Base-by-base conservation (phyloP, 352 stramenopile genomes). In the Elongisporangium senticosum region DNA sequence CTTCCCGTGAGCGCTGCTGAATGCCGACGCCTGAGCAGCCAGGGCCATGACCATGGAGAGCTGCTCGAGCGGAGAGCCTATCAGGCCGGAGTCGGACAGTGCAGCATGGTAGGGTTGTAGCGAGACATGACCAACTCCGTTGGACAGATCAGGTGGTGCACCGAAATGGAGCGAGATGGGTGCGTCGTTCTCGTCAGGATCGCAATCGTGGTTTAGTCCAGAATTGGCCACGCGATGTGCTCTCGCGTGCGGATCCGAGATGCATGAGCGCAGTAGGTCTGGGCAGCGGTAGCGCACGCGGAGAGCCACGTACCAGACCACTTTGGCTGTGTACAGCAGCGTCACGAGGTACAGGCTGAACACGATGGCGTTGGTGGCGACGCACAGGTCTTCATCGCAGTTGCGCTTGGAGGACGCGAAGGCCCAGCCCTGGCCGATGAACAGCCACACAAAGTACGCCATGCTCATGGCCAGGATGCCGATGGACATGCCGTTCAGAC, bases 251-350 rank as follows among this genome's bases (percentile, higher is more conserved):
- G 71, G 71, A 37, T 79, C 68, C 10, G 24, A 55, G 19, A 67
- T 60, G 64, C 68, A 79, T 7, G 71, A 79, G n/a, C 53, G 21
- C 4, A 52, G 57, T 17, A 79, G 64, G 51, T 64, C 61, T 49
- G 53, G 57, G 57, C 74, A 79, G 26, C 49, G 62, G 58, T 74
- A 79, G 37, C 60, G 61, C 13, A 62, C 62, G 48, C 68, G 71
- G 40, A 71, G 53, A n/a, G 63, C 53, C n/a, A 76, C 23, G 47
- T 79, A 79, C 71, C 71, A 79, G 8, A 64, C 52, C 8, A 79
- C 62, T 51, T 79, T 76, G 59, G 57, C 64, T 3, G 49, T n/a
- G 56, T 79, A 79, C 19, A 73, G 14, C 22, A 74, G 65, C 22
- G 61, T 56, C 49, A 61, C 60, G 21, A 65, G 23, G 49, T 74